Evolutionary conservation across 495 filamentous ascomycete species (phyloP), one percentile per base, ranked within the genome.

Genomic region (Letharia columbiana): DNA sequence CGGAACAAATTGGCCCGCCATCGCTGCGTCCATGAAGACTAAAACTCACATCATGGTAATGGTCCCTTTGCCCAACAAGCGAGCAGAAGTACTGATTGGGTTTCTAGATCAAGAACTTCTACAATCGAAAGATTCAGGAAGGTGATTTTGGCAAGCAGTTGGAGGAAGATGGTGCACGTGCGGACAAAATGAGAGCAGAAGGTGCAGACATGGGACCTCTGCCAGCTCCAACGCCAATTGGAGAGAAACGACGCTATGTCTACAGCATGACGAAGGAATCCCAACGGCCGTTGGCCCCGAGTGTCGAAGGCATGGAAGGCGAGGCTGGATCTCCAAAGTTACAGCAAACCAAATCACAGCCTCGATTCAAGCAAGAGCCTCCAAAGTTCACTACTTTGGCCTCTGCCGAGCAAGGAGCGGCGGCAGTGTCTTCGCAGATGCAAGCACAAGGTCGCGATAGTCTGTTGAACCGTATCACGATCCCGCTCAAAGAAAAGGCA

Each of bases 31-130:
- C 54, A 94, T 98, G 89, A 88, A 88, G 66, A 89, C 92, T 0
- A 98, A 98, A 76, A 96, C 94, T 9, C 86, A 88, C 13, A 89
- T 91, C 18, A 98, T 98, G 94, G 95, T 95, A 83, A 82, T 58
- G 59, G 45, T 52, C 57, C 57, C 63, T 70, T 70, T 64, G 18
- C 35, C 18, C 58, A 61, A 18, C 17, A n/a, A 33, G 60, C 44
- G 52, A 59, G 35, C 58, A 23, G 44, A 39, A 52, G 28, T 71
- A 56, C 59, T 66, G 40, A 62, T 28, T 39, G 42, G 39, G 64
- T 60, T 66, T 69, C 73, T 66, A 96, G 91, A 90, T 98, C 52
- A 95, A 94, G 75, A 98, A 98, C 71, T 92, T 92, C 74, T 96
- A 87, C 67, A 84, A 87, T 54, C 84, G 93, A 4, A 84, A 89